Percentiles rank a stretch among this genome's conserved stretches.
Conservation (phyloP, 2,329 filamentous ascomycete genomes). For the Aspergillus sp. region DNA sequence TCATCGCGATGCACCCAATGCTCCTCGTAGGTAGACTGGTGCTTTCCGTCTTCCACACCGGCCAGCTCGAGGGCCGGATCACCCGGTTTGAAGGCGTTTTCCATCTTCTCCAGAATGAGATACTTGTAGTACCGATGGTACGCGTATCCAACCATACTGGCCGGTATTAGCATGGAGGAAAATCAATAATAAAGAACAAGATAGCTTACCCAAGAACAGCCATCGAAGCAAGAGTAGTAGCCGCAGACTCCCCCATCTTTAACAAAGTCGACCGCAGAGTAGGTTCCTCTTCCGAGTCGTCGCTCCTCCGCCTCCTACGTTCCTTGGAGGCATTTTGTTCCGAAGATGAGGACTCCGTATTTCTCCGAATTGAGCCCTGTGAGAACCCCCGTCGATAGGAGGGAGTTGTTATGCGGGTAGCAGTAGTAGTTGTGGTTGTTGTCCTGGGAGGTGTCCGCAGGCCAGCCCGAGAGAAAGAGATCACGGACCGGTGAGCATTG, state of each 20-base stretch:
- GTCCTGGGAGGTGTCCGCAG: conserved; percentile 18
- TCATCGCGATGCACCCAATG: conserved; percentile 85
- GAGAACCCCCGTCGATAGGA: conserved; percentile 27
- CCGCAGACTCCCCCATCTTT: conserved; percentile 73
- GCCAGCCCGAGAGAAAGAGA: conserved; percentile 21
- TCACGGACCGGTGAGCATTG: conserved; percentile 24
- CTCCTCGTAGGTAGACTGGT: conserved; percentile 48
- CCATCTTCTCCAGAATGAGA: conserved; percentile 88
- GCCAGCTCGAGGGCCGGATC: conserved; percentile 86
- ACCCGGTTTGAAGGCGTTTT: conserved; percentile 85
- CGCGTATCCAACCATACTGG: conserved; percentile 65
- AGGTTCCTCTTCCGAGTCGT: conserved; percentile 31
- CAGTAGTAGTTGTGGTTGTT: not conserved
- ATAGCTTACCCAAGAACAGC: conserved; percentile 61
- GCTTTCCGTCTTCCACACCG: conserved; percentile 49
- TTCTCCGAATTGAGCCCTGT: conserved; percentile 24
- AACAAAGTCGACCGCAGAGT: conserved; percentile 43
- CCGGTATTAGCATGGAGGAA: conserved; percentile 20
- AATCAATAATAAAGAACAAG: not conserved
- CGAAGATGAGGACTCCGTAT: conserved; percentile 29
- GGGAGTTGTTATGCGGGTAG: conserved; percentile 9
- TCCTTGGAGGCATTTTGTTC: conserved; percentile 36
- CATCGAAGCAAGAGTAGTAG: conserved; percentile 75
- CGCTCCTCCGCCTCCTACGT: conserved; percentile 24
- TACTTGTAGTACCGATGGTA: conserved; percentile 88